A percentile compares a stretch with the other conserved stretches of the same genome.
Conservation (phyloP, 768 basidiomycete species). For the Fomitopsis serialis region DNA sequence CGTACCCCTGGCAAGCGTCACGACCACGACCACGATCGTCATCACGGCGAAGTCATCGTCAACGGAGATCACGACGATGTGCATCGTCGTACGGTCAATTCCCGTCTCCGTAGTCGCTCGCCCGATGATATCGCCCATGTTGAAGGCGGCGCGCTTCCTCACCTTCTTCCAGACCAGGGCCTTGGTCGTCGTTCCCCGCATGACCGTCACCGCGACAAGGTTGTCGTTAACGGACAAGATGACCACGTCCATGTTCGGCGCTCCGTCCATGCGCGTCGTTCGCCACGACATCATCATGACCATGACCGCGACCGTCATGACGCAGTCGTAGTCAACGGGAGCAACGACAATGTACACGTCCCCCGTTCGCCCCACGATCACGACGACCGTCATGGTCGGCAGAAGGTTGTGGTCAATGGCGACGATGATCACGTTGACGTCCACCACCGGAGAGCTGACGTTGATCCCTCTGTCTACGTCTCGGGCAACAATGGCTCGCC, state of each 20-base stretch:
- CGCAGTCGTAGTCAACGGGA: slow-evolving; percentile 15
- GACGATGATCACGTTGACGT: slow-evolving; percentile 21
- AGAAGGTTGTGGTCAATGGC: slow-evolving; percentile 21
- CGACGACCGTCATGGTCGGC: slow-evolving; percentile 9
- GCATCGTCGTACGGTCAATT: slow-evolving; percentile 8
- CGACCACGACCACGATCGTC: slow-evolving; percentile 13
- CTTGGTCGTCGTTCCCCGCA: background rate
- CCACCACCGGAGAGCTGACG: slow-evolving; percentile 6
- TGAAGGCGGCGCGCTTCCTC: slow-evolving; percentile 5
- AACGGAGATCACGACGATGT: slow-evolving; percentile 23
- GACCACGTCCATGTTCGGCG: slow-evolving; percentile 16
- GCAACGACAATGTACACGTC: slow-evolving; percentile 15
- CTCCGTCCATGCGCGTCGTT: too few species aligned
- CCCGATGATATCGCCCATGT: slow-evolving; percentile 4
- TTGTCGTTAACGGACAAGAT: slow-evolving; percentile 17
- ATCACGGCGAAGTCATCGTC: slow-evolving; percentile 18
- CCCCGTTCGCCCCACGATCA: slow-evolving; percentile 7
- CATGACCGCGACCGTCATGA: slow-evolving; percentile 5
- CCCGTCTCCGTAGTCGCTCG: slow-evolving; percentile 8
- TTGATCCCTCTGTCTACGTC: slow-evolving; percentile 7
- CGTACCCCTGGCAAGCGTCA: slow-evolving; percentile 4
- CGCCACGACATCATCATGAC: background rate
- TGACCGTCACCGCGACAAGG: background rate
- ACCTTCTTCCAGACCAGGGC: slow-evolving; percentile 5
- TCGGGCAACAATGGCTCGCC: slow-evolving; percentile 11